These are phyloP conservation scores for Colletotrichum tropicicola DNA, from an alignment of 2,329 filamentous ascomycete genomes.

Conservation along the genomic window DNA sequence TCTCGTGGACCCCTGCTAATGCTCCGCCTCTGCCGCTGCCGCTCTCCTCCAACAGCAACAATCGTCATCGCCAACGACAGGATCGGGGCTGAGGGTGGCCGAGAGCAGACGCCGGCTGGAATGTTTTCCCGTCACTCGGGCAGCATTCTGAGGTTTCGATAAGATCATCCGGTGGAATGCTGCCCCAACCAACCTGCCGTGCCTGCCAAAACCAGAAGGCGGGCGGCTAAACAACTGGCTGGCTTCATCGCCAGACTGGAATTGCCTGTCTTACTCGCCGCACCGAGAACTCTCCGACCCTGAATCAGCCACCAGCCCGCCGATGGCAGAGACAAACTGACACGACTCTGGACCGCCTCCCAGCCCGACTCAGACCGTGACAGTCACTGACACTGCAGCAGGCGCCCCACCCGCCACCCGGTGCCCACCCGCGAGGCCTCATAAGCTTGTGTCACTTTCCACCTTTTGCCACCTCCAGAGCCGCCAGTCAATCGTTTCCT, in stretches of 20 bases:
- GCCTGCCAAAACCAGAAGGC: background rate
- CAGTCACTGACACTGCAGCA: slow-evolving; percentile 15
- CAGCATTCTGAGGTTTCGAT: background rate
- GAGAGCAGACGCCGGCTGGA: slow-evolving; percentile 10
- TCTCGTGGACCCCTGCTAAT: slow-evolving; percentile 1
- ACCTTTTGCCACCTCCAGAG: slow-evolving; percentile 22
- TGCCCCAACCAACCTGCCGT: background rate
- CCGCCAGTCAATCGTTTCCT: slow-evolving; percentile 22
- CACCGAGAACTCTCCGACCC: background rate
- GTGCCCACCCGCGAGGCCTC: background rate
- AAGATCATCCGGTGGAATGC: background rate
- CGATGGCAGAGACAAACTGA: no score
- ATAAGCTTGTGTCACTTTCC: slow-evolving; percentile 4
- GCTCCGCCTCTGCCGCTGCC: slow-evolving; percentile 10
- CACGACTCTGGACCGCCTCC: background rate
- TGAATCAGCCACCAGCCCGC: no score
- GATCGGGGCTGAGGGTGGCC: slow-evolving; percentile 13
- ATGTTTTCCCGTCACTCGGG: background rate
- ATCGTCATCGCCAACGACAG: slow-evolving; percentile 24
- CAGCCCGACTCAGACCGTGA: background rate
- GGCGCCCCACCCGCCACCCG: slow-evolving; percentile 22
- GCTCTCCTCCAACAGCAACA: background rate
- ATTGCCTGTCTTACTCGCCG: background rate
- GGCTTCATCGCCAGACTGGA: background rate
- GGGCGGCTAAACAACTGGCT: background rate